These are phyloP conservation scores for Arxiozyma bovina DNA, from an alignment of 1,139 yeast genomes.

Conservation along the genomic window DNA sequence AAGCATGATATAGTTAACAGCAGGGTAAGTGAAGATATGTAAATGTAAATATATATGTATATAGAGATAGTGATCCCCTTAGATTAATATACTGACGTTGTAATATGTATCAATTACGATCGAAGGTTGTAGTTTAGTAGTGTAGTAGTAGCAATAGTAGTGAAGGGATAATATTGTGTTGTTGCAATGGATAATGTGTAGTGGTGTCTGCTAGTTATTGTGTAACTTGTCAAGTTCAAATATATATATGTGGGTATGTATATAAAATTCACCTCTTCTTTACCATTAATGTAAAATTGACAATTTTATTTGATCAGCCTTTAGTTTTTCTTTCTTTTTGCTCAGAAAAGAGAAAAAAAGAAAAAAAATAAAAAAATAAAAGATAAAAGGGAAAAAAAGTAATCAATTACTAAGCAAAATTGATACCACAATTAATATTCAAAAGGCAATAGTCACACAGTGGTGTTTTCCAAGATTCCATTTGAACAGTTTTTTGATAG, in stretches of 20 bases:
- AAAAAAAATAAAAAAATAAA: too few species aligned
- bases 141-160: too few species aligned
- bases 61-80: not conserved
- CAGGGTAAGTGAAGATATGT: not conserved
- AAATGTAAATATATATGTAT: not conserved
- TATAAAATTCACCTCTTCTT: not conserved
- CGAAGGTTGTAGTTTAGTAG: too few species aligned
- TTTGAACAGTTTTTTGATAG: too few species aligned
- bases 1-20: not conserved
- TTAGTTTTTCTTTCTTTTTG: not conserved
- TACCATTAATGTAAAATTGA: not conserved
- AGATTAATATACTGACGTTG: not conserved
- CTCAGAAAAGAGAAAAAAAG: not conserved
- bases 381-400: too few species aligned
- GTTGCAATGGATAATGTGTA: too few species aligned
- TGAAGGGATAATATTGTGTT: not conserved
- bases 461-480: too few species aligned
- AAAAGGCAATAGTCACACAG: too few species aligned
- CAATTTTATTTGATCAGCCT: not conserved
- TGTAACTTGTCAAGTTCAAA: not conserved
- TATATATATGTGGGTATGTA: too few species aligned
- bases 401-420: not conserved
- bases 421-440: not conserved
- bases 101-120: not conserved
- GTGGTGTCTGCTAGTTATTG: not conserved